phyloP scores from a whole-genome alignment of 2,329 filamentous ascomycete genomes.

The Aspergillus sp. region DNA sequence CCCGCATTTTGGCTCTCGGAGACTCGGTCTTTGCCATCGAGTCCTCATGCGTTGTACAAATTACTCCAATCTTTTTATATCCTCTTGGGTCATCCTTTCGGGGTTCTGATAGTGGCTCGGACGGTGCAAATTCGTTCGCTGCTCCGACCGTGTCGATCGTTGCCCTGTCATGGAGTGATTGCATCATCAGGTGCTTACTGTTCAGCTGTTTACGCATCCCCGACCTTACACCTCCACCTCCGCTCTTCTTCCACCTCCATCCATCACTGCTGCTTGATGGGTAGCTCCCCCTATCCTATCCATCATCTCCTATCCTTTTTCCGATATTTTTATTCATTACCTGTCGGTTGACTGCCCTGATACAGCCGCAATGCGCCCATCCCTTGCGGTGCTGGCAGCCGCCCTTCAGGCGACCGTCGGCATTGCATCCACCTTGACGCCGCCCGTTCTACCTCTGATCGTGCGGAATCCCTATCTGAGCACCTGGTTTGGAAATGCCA shows the following conservation, averaged over 20 bases:
- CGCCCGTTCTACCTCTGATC: conserved; percentile 70
- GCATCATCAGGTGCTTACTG: conserved; percentile 15
- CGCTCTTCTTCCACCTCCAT: conserved; percentile 1
- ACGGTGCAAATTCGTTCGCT: neutral
- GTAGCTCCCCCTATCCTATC: neutral
- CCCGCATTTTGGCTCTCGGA: conserved; percentile 12
- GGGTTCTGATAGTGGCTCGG: neutral
- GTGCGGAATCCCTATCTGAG: conserved; percentile 78
- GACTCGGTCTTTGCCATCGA: neutral
- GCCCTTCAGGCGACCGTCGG: conserved; percentile 46
- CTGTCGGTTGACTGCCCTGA: neutral
- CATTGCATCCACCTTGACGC: conserved; percentile 56
- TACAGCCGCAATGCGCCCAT: conserved; percentile 34
- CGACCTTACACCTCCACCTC: neutral
- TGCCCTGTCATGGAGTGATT: conserved; percentile 10
- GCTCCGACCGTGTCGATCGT: conserved; percentile 3
- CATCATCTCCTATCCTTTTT: neutral
- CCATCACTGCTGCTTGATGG: neutral
- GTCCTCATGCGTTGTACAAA: neutral
- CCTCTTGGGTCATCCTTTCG: neutral
- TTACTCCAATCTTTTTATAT: neutral
- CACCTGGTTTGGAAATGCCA: conserved; percentile 71
- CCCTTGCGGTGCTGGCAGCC: conserved; percentile 34
- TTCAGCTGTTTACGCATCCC: neutral
- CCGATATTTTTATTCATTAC: neutral